Conservation (phyloP, 2,329 filamentous ascomycete species). For the Fusarium coffeatum region DNA sequence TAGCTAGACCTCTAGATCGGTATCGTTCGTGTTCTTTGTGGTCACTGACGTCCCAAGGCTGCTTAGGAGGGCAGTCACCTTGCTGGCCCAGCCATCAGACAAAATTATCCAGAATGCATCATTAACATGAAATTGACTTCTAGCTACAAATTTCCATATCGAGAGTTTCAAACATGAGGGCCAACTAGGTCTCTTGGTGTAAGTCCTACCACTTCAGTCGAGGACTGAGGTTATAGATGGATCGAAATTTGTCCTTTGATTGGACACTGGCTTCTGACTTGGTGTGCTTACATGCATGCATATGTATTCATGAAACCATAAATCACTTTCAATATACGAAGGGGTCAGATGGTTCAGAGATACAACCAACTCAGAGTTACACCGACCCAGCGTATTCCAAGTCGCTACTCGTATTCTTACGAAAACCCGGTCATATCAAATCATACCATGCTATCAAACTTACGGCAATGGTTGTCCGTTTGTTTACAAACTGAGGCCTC, state of each 20-base stretch:
- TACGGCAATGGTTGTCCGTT: background rate
- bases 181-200: background rate
- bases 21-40: background rate
- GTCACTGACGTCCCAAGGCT: background rate
- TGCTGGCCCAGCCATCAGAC: background rate
- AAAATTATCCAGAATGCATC: background rate
- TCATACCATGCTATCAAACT: background rate
- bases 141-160: background rate
- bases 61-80: background rate
- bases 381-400: background rate
- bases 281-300: background rate
- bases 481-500: background rate
- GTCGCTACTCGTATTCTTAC: background rate
- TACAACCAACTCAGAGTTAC: background rate
- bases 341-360: background rate
- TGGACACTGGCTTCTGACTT: background rate
- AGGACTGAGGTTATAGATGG: background rate
- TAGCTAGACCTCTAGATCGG: background rate
- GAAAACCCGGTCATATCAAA: background rate
- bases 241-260: background rate
- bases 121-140: background rate
- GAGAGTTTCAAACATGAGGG: background rate
- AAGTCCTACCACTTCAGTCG: background rate
- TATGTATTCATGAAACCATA: background rate
- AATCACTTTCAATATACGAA: background rate